A percentile compares a stretch with the other conserved stretches of the same genome.
Evolutionary conservation across 1,284 basidiomycete species (phyloP).

Genomic region (Cutaneotrichosporon curvatum): DNA sequence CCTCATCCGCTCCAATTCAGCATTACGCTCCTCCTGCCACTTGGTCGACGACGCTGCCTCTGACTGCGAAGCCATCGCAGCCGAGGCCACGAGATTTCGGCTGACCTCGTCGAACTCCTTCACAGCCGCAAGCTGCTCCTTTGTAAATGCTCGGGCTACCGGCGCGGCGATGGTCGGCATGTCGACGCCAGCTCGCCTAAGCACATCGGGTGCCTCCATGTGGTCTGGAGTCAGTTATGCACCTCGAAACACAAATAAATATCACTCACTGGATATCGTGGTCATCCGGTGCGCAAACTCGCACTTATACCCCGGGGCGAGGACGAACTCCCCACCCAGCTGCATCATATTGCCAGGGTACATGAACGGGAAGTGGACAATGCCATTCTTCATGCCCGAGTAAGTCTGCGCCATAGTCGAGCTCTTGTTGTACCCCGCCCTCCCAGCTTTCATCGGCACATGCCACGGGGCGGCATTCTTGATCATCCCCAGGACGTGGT

Average conservation of each 20-base stretch:
- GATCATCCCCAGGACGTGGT: slow-evolving; percentile 38
- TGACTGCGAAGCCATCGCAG: no score
- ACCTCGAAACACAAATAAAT: not conserved
- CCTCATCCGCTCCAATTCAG: slow-evolving; percentile 7
- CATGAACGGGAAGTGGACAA: slow-evolving; percentile 33
- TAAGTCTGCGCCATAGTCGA: slow-evolving; percentile 1
- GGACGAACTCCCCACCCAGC: slow-evolving; percentile 45
- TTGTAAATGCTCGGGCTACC: not conserved
- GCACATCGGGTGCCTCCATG: slow-evolving; percentile 41
- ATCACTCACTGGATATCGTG: slow-evolving; percentile 32
- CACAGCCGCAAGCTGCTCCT: slow-evolving; percentile 1
- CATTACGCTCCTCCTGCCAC: slow-evolving; percentile 4
- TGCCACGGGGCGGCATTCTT: slow-evolving; percentile 39
- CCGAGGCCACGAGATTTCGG: not conserved
- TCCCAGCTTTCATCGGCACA: not conserved
- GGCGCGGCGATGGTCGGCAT: not conserved
- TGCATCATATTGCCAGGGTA: slow-evolving; percentile 39
- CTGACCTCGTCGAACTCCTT: slow-evolving; percentile 5
- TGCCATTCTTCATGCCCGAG: slow-evolving; percentile 34
- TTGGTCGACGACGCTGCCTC: no score
- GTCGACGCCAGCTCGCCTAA: not conserved
- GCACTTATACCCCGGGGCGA: slow-evolving; percentile 33
- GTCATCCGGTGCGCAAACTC: slow-evolving; percentile 47
- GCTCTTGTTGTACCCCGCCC: not conserved
- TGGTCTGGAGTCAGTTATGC: slow-evolving; percentile 26